phyloP scores from a whole-genome alignment of 2,329 filamentous ascomycete genomes.

The Diplocarpon rosae region DNA sequence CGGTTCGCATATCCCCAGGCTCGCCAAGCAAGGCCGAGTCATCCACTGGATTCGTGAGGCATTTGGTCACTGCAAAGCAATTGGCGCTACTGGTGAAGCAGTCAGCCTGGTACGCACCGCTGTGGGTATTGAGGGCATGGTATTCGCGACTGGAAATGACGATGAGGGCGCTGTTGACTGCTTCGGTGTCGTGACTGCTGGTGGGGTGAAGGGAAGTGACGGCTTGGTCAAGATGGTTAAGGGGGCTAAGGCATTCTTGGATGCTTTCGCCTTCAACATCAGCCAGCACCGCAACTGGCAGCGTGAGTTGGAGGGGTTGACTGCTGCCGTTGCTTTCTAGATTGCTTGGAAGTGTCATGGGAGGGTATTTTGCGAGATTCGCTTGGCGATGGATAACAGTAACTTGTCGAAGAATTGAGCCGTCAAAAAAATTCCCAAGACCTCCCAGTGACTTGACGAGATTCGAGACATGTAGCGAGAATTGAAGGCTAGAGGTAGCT shows the following conservation, averaged over 20 bases:
- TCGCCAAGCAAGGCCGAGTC: slow-evolving; percentile 60
- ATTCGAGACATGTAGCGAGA: too few relatives aligned
- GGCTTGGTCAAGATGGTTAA: slow-evolving; percentile 54
- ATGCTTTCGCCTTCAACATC: slow-evolving; percentile 59
- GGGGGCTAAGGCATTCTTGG: slow-evolving; percentile 57
- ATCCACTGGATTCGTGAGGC: slow-evolving; percentile 70
- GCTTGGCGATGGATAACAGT: too few relatives aligned
- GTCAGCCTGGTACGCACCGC: slow-evolving; percentile 48
- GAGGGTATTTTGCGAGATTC: not conserved
- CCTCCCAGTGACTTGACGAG: too few relatives aligned
- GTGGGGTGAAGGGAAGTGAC: slow-evolving; percentile 39
- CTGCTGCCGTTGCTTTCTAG: slow-evolving; percentile 48
- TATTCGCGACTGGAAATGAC: slow-evolving; percentile 29
- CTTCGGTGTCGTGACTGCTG: slow-evolving; percentile 68
- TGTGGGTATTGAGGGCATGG: slow-evolving; percentile 35
- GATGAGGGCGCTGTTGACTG: slow-evolving; percentile 44
- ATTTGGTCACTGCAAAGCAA: slow-evolving; percentile 71
- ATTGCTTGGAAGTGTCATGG: not conserved
- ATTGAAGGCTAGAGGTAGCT: too few relatives aligned
- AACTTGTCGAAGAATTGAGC: too few relatives aligned
- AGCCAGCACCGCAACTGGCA: slow-evolving; percentile 64
- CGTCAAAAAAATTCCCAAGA: too few relatives aligned
- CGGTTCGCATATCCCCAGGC: slow-evolving; percentile 49
- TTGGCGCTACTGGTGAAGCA: slow-evolving; percentile 65
- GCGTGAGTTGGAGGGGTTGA: slow-evolving; percentile 62